Base-by-base conservation (phyloP, 495 filamentous ascomycete species). In the Penicillium diatomitis region DNA sequence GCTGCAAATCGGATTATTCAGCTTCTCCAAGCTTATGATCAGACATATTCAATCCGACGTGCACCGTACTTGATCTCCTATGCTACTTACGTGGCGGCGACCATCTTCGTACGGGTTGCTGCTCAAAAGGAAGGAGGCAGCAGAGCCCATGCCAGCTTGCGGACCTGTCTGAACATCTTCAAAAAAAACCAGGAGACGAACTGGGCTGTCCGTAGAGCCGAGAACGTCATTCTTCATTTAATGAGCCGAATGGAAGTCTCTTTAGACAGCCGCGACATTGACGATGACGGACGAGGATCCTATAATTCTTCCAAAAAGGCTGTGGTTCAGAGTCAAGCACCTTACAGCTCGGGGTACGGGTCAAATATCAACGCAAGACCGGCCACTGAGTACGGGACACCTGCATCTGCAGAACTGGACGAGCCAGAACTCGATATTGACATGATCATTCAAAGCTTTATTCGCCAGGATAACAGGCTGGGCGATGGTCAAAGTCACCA, bases 61-160 rank as follows among this genome's bases (percentile, higher is more conserved):
- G 62, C 62, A 0, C 67, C 68, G 4, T 70, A 68, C 50, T 49
- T 70, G 9, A 63, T 70, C 2, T 67, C 63, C 12, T 70, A 70
- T 49, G 65, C 68, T 2, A 69, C 65, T 1, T 71, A 70, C 45
- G 62, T 67, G 7, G 58, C 55, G 10, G 67, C 58, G 8, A 71
- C 63, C 0, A 67, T 71, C 12, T 58, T 58, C 33, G 65, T 69
- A 10, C 61, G 67, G 12, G 62, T 68, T 5, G 65, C 62, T 2
- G 62, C 68, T 3, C 65, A 70, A 38, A 52, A 53, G 10, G 52
- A 53, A 38, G 55, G 46, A 0, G 60, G 57, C 3, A 65, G 61
- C 38, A 54, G 56, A 45, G 62, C 64, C 3, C 58, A 67, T 52
- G 36, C 51, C 3, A 57, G 47, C 35, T 52, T 69, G 10, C 47